These are phyloP conservation scores for Medicago truncatula DNA, from an alignment of 306 rosid species.

Conservation along the genomic window DNA sequence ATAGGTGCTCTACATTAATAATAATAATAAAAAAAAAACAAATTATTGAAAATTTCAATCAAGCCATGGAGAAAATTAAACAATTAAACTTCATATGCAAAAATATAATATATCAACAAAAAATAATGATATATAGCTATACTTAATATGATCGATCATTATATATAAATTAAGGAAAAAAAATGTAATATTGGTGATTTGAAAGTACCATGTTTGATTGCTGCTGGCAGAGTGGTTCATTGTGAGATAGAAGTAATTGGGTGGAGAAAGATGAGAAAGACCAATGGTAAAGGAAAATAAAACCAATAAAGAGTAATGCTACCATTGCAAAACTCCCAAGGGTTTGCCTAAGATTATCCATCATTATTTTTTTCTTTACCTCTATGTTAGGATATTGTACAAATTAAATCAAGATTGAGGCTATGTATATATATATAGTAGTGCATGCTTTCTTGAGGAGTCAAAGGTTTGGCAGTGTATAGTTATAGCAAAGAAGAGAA, in stretches of 20 bases:
- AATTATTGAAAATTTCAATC: not conserved
- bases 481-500: not conserved
- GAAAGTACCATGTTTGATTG: conserved; percentile 1
- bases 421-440: not conserved
- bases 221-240: not conserved
- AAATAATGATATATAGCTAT: no score
- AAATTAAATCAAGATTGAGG: not conserved
- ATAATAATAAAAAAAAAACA: not conserved
- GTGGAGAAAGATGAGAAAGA: conserved; percentile 12
- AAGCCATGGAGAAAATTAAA: not conserved
- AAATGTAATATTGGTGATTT: not conserved
- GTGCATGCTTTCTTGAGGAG: not conserved
- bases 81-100: not conserved
- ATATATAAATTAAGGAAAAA: no score
- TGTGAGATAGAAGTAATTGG: not conserved
- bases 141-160: no score
- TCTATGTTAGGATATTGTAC: not conserved
- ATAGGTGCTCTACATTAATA: conserved; percentile 14
- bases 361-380: not conserved
- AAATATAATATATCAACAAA: no score
- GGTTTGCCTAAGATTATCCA: not conserved
- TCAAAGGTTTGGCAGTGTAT: not conserved
- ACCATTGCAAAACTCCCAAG: conserved; percentile 6
- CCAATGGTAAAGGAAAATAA: not conserved
- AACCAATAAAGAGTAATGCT: not conserved